phyloP scores from a whole-genome alignment of 768 basidiomycete species.

The Collybia sordida region DNA sequence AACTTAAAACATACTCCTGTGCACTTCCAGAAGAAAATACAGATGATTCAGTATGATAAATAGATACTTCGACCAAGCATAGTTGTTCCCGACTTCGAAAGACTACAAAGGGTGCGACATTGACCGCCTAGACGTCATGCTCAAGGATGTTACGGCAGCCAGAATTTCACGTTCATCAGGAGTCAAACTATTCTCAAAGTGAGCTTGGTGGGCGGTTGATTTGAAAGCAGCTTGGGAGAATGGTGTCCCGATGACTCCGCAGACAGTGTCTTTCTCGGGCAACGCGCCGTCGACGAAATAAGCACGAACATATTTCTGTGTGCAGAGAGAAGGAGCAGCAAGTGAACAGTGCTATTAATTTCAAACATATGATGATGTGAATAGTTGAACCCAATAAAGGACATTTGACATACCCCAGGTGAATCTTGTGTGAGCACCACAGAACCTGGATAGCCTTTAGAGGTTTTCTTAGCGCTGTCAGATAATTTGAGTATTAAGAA shows the following conservation, averaged over 20 bases:
- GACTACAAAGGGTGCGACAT: too few species aligned
- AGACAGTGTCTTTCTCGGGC: conserved; percentile 38
- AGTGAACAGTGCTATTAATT: conserved; percentile 22
- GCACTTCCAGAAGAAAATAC: too few species aligned
- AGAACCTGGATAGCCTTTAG: conserved; percentile 32
- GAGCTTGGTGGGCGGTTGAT: too few species aligned
- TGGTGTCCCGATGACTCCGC: conserved; percentile 26
- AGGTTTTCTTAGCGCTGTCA: conserved; percentile 38
- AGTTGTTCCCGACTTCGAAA: too few species aligned
- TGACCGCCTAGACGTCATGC: too few species aligned
- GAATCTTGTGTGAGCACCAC: conserved; percentile 43
- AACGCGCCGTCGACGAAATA: conserved; percentile 42
- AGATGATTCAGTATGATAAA: too few species aligned
- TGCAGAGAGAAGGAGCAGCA: conserved; percentile 23
- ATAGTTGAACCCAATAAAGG: too few species aligned
- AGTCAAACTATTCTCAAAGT: too few species aligned
- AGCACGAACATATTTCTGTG: conserved; percentile 26
- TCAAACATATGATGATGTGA: not conserved
- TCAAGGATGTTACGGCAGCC: too few species aligned
- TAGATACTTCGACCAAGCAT: too few species aligned
- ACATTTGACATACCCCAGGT: conserved; percentile 30
- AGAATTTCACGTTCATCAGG: too few species aligned
- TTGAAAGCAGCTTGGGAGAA: conserved; percentile 16
- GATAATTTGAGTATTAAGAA: not conserved
- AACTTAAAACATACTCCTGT: too few species aligned